phyloP scores from a whole-genome alignment of 2,329 filamentous ascomycete genomes.

The Neobulgaria alba region DNA sequence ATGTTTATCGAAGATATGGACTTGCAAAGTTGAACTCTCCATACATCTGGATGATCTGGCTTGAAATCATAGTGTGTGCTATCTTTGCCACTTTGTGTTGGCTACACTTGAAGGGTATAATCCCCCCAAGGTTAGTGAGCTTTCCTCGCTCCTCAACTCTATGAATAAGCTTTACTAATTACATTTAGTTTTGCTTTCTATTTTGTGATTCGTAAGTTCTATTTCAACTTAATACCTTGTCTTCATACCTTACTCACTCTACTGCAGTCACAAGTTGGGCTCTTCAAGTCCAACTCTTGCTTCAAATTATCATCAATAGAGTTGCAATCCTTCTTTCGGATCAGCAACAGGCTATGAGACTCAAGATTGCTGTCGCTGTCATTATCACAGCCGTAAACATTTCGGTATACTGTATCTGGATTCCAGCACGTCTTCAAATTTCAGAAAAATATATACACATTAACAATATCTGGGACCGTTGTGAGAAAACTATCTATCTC shows the following conservation, averaged over 20 bases:
- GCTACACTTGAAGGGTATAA: conserved; percentile 31
- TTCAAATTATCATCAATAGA: conserved; percentile 49
- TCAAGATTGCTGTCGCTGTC: conserved; percentile 33
- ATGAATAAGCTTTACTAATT: conserved; percentile 2
- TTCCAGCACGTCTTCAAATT: conserved; percentile 39
- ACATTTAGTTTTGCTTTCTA: conserved; percentile 17
- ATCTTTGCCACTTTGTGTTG: conserved; percentile 33
- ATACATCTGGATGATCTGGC: conserved; percentile 38
- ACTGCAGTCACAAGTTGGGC: conserved; percentile 20
- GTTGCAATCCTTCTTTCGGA: conserved; percentile 40
- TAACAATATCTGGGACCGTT: conserved; percentile 44
- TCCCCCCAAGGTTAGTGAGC: conserved; percentile 27
- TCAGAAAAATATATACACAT: conserved; percentile 34
- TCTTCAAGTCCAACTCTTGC: conserved; percentile 40
- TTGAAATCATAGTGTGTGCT: conserved; percentile 34
- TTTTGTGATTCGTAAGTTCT: conserved; percentile 17
- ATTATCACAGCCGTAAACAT: conserved; percentile 43
- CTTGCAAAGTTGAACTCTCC: conserved; percentile 24
- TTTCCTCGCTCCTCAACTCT: neutral
- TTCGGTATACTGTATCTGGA: conserved; percentile 45
- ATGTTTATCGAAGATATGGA: conserved; percentile 27
- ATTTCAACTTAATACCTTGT: neutral
- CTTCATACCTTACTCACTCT: neutral
- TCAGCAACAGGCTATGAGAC: conserved; percentile 28
- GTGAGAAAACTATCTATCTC: conserved; percentile 43